Evolutionary conservation across 345 rosid species (phyloP).

Genomic region (Boechera divaricarpa): DNA sequence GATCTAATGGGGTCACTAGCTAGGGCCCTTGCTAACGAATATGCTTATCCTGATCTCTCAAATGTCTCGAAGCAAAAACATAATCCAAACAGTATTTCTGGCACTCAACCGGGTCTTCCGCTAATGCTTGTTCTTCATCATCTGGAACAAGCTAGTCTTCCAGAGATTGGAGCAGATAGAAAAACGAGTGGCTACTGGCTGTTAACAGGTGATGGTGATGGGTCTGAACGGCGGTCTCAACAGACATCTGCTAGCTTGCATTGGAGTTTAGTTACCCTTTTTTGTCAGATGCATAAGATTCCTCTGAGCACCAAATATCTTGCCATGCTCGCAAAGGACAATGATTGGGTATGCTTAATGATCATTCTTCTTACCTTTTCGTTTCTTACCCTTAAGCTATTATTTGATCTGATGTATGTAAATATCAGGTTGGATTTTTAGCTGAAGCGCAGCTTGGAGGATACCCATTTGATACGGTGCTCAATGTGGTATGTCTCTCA

Average conservation of each 20-base stretch:
- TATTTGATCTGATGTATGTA: slow-evolving; percentile 33
- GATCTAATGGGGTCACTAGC: slow-evolving; percentile 80
- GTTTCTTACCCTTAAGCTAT: slow-evolving; percentile 16
- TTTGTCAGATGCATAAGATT: slow-evolving; percentile 93
- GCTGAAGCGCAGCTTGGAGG: slow-evolving; percentile 98
- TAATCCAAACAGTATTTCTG: slow-evolving; percentile 42
- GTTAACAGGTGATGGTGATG: slow-evolving; percentile 83
- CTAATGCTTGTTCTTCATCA: slow-evolving; percentile 80
- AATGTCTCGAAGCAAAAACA: slow-evolving; percentile 54
- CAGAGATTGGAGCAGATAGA: slow-evolving; percentile 55
- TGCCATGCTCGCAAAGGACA: slow-evolving; percentile 87
- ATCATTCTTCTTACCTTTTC: slow-evolving; percentile 34
- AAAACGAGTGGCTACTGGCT: slow-evolving; percentile 96
- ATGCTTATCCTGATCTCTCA: slow-evolving; percentile 56
- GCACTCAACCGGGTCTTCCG: slow-evolving; percentile 61
- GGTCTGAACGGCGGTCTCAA: slow-evolving; percentile 78
- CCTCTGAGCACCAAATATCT: slow-evolving; percentile 93
- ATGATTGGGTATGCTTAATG: slow-evolving; percentile 84
- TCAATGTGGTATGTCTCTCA: slow-evolving; percentile 72
- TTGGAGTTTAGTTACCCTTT: slow-evolving; percentile 90
- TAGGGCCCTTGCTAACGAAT: slow-evolving; percentile 86
- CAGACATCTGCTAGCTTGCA: slow-evolving; percentile 86
- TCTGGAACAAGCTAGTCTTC: slow-evolving; percentile 96
- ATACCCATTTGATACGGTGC: slow-evolving; percentile 76
- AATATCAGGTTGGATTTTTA: slow-evolving; percentile 88